Conservation (phyloP, 345 rosid species). For the Excoecaria agallocha region DNA sequence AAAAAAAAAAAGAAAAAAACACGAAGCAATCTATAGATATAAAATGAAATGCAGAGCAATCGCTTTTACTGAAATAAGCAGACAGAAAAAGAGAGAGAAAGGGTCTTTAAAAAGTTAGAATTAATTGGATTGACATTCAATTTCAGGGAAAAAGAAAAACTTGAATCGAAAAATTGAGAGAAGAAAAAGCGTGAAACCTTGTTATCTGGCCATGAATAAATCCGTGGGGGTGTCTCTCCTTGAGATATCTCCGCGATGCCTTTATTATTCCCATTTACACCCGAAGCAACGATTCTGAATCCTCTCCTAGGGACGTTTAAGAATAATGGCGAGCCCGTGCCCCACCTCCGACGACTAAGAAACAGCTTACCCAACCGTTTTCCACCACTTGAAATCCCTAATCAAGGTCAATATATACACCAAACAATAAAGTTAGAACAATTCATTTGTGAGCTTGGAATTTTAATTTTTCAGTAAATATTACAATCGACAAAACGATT, state of each 20-base stretch:
- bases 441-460: not conserved
- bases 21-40: too few relatives aligned
- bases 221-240: slow-evolving; percentile 19
- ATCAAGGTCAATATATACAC: not conserved
- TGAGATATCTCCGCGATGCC: slow-evolving; percentile 29
- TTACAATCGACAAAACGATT: not conserved
- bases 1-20: too few relatives aligned
- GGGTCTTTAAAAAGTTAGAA: not conserved
- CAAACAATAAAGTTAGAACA: too few relatives aligned
- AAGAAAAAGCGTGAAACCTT: slow-evolving; percentile 24
- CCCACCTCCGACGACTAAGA: slow-evolving; percentile 16
- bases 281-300: slow-evolving; percentile 24
- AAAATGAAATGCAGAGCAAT: too few relatives aligned
- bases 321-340: slow-evolving; percentile 11
- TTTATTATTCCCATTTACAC: slow-evolving; percentile 19
- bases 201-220: slow-evolving; percentile 50
- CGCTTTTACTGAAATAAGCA: not conserved
- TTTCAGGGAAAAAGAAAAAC: not conserved
- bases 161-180: not conserved
- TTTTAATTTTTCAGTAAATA: not conserved
- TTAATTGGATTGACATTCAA: not conserved
- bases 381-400: slow-evolving; percentile 33
- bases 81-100: not conserved
- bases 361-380: slow-evolving; percentile 23
- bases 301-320: slow-evolving; percentile 11